These are phyloP conservation scores for Metrosideros polymorpha DNA, from an alignment of 441 rosid species.

Conservation along the genomic window DNA sequence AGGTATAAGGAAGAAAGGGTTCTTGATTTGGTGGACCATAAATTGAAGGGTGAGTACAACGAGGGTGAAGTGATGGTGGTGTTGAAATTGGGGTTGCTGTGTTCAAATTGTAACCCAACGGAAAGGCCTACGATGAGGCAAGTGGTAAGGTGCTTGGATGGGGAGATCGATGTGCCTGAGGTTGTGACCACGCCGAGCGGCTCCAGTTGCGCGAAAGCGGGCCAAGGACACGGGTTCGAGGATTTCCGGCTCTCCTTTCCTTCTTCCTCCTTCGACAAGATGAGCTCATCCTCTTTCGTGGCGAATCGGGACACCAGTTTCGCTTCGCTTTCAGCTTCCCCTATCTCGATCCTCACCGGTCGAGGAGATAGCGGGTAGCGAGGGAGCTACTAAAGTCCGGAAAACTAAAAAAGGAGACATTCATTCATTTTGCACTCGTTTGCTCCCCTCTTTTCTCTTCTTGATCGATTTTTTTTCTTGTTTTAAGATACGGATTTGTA, in stretches of 20 bases:
- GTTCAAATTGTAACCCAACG: constrained; percentile 38
- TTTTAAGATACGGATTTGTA: neutral
- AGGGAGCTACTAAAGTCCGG: neutral
- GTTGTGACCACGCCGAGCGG: constrained; percentile 1
- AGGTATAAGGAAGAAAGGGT: constrained; percentile 25
- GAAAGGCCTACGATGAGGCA: constrained; percentile 71
- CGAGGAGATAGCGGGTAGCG: neutral
- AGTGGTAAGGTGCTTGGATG: constrained; percentile 47
- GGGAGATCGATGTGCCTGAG: constrained; percentile 46
- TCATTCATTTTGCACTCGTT: too few relatives aligned
- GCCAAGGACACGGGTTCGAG: constrained; percentile 26
- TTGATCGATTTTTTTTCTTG: neutral
- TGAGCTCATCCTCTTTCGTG: neutral
- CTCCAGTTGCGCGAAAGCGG: neutral
- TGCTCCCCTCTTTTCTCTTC: neutral
- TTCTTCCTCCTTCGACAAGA: constrained; percentile 14
- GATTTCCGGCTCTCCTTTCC: constrained; percentile 16
- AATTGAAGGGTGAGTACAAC: constrained; percentile 31
- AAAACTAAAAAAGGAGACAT: too few relatives aligned
- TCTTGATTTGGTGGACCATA: constrained; percentile 39
- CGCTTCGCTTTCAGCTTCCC: constrained; percentile 20
- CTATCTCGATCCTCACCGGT: constrained; percentile 9
- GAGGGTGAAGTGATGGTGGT: constrained; percentile 35
- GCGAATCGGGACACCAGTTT: constrained; percentile 4
- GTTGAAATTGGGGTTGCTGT: constrained; percentile 60